Base-by-base conservation (phyloP, 2,329 filamentous ascomycete species). In the Colletotrichum sansevieriae region DNA sequence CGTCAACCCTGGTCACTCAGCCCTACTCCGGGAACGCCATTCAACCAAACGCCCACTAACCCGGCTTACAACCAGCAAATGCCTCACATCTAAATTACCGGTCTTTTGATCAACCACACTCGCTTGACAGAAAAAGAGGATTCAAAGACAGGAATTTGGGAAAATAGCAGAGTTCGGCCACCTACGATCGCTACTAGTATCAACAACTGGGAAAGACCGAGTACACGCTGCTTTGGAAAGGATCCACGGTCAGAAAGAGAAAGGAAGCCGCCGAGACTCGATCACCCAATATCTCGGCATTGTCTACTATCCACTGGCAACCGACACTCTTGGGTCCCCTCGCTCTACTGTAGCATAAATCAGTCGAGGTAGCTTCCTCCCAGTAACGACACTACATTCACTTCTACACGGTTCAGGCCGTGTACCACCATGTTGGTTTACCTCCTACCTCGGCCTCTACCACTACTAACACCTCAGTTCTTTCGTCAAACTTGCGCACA, bases 171-270 rank as follows among this genome's bases (percentile, higher is more conserved):
- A 71, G 51, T 56, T 69, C 68, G 65, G 63, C 46, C 70, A 73
- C 54, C 70, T 73, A 82, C 81, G 74, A 77, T 83, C 81, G 79
- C 80, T 83, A 79, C 76, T 73, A 71, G 72, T 70, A 67, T 61
- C 70, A 69, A 68, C 61, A 60, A 68, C 55, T 47, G 61, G 61
- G 22, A 65, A 47, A 35, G 20, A 72, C 52, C 59, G 60, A 58
- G 70, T 22, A 22, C 46, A 55, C 55, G 20, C 43, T 29, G 44
- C 54, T 56, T 64, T 18, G 63, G 65, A 68, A 72, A 68, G 64
- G 57, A 54, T 62, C 43, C 39, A 70, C 55, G 63, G 62, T 46
- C 39, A 68, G 61, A 71, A 70, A 71, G 57, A 71, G 63, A 65
- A 25, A 72, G 52, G 57, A 68, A 70, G 12, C 39, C 46, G 35